Evolutionary conservation across 805 yeast genomes (phyloP).

Genomic region (Helenozyma rhizophorensis): DNA sequence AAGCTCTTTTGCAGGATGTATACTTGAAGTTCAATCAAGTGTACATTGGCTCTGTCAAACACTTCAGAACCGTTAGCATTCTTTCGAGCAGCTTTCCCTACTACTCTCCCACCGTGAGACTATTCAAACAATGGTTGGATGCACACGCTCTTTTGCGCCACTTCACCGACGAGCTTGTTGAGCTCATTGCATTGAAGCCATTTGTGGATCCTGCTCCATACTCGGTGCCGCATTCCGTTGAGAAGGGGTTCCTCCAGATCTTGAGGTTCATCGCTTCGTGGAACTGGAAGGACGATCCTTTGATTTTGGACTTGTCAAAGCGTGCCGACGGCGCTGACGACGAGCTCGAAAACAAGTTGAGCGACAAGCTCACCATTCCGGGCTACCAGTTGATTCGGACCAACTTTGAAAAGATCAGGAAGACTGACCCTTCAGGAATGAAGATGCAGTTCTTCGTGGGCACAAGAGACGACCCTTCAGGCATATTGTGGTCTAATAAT

Average conservation of each 20-base stretch:
- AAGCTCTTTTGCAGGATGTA: slow-evolving; percentile 53
- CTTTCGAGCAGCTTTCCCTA: slow-evolving; percentile 67
- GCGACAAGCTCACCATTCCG: slow-evolving; percentile 59
- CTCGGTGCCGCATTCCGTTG: slow-evolving; percentile 71
- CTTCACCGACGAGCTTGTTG: slow-evolving; percentile 74
- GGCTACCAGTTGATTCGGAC: slow-evolving; percentile 58
- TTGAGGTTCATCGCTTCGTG: slow-evolving; percentile 69
- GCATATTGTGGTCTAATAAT: slow-evolving; percentile 73
- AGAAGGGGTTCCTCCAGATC: slow-evolving; percentile 75
- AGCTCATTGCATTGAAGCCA: slow-evolving; percentile 74
- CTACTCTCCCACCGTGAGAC: slow-evolving; percentile 74
- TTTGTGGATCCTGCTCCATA: slow-evolving; percentile 89
- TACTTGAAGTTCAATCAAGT: slow-evolving; percentile 62
- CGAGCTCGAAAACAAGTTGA: slow-evolving; percentile 38
- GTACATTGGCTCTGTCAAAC: slow-evolving; percentile 67
- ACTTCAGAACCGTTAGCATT: slow-evolving; percentile 72
- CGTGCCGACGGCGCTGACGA: slow-evolving; percentile 22
- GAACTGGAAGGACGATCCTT: slow-evolving; percentile 92
- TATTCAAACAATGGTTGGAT: slow-evolving; percentile 88
- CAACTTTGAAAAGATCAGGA: slow-evolving; percentile 65
- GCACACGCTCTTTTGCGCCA: slow-evolving; percentile 71
- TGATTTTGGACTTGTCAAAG: slow-evolving; percentile 72
- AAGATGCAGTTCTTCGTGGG: slow-evolving; percentile 80
- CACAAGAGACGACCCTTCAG: slow-evolving; percentile 80
- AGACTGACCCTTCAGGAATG: slow-evolving; percentile 76